Conservation (phyloP, 495 filamentous ascomycete genomes). For the Polyplosphaeria fusca region DNA sequence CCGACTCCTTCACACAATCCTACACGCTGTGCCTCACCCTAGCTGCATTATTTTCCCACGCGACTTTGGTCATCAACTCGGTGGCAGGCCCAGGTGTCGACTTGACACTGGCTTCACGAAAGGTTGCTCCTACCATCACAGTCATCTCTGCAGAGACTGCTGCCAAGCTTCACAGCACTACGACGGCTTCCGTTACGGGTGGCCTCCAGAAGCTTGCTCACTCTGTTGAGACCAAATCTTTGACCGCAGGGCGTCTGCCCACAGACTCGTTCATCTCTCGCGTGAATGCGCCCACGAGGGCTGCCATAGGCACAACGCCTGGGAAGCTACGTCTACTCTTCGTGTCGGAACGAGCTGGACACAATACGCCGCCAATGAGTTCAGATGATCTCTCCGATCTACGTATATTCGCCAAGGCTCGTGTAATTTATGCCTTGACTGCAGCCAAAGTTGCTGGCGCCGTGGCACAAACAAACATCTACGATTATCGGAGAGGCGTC, state of each 20-base stretch:
- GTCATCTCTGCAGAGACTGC: conserved; percentile 75
- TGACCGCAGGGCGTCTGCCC: conserved; percentile 75
- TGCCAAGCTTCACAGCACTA: conserved; percentile 57
- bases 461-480: conserved; percentile 75
- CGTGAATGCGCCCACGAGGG: conserved; percentile 59
- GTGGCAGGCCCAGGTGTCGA: conserved; percentile 70
- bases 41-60: conserved; percentile 75
- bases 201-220: conserved; percentile 58
- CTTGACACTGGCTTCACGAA: conserved; percentile 65
- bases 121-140: conserved; percentile 77
- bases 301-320: conserved; percentile 60
- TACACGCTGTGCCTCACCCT: conserved; percentile 80
- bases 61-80: conserved; percentile 84
- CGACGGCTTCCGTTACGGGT: conserved; percentile 51
- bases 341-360: conserved; percentile 57
- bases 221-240: conserved; percentile 63
- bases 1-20: conserved; percentile 72
- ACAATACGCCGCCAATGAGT: conserved; percentile 54
- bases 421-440: conserved; percentile 81
- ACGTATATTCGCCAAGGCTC: conserved; percentile 71
- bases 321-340: conserved; percentile 74
- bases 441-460: conserved; percentile 80
- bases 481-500: conserved; percentile 72
- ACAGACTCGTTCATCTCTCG: conserved; percentile 58
- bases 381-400: conserved; percentile 71